Conservation (phyloP, 2,329 filamentous ascomycete species). For the Aspergillus ustus region DNA sequence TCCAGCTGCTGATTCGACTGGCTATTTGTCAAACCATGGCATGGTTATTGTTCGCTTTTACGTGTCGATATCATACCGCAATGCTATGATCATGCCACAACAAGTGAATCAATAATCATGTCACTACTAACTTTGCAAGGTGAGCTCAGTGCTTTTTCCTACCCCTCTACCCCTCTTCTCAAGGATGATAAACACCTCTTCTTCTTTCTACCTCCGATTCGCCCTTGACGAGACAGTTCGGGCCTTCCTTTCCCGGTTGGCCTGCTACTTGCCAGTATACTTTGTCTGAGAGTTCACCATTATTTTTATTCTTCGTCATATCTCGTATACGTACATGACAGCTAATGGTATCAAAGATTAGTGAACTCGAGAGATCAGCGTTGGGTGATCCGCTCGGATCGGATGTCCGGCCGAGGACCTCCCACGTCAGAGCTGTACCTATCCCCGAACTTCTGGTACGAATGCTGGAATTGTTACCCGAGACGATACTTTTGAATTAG, state of each 20-base stretch:
- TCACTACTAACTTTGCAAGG: slow-evolving; percentile 20
- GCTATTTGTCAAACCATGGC: neutral
- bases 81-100: slow-evolving; percentile 15
- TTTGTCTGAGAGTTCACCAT: slow-evolving; percentile 61
- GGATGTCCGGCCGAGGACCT: neutral
- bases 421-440: neutral
- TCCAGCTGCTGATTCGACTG: neutral
- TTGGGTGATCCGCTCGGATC: neutral
- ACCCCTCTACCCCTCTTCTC: slow-evolving; percentile 31
- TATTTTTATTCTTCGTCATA: neutral
- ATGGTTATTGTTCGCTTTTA: neutral
- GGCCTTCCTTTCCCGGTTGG: slow-evolving; percentile 65
- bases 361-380: neutral
- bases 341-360: slow-evolving; percentile 15
- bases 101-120: neutral
- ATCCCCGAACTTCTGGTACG: too few relatives aligned
- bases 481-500: too few relatives aligned
- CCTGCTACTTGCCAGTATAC: slow-evolving; percentile 75
- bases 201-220: slow-evolving; percentile 71
- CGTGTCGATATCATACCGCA: neutral
- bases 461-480: too few relatives aligned
- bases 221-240: slow-evolving; percentile 69
- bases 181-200: slow-evolving; percentile 64
- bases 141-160: slow-evolving; percentile 26
- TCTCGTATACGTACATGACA: slow-evolving; percentile 1